Conservation (phyloP, 768 basidiomycete genomes). For the Rhodotorula babjevae region DNA sequence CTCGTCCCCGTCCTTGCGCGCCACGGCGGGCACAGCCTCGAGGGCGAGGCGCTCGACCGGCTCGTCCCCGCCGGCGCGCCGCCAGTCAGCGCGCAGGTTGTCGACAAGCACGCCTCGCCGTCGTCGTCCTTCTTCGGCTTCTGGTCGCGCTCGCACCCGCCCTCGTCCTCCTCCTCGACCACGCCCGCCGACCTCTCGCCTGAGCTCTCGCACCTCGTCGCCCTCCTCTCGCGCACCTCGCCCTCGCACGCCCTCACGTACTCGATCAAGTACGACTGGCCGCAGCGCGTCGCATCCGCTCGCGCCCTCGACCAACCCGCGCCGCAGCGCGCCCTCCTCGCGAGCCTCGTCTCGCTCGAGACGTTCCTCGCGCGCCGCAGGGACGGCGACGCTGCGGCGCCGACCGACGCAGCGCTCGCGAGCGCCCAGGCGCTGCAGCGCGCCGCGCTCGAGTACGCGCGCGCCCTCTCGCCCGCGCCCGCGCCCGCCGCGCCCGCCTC, state of each 20-base stretch:
- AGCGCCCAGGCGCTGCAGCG: slow-evolving; percentile 11
- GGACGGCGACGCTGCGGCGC: not conserved
- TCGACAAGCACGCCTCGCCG: slow-evolving; percentile 18
- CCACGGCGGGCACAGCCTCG: not conserved
- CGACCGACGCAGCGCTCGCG: not conserved
- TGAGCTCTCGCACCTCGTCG: slow-evolving; percentile 2
- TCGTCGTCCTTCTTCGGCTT: slow-evolving; percentile 32
- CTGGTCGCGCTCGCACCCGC: slow-evolving; percentile 36
- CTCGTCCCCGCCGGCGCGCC: not conserved
- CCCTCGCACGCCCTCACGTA: not conserved
- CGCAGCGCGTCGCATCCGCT: slow-evolving; percentile 10
- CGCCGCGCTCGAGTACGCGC: slow-evolving; percentile 11
- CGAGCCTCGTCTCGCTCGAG: slow-evolving; percentile 33
- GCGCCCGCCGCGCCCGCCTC: not conserved
- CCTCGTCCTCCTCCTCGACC: not conserved
- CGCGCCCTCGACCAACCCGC: not conserved
- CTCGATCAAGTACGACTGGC: not conserved
- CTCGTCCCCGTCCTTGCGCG: slow-evolving; percentile 3
- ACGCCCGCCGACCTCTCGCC: not conserved
- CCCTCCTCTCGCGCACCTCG: not conserved
- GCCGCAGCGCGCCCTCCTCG: slow-evolving; percentile 27
- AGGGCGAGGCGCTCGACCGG: slow-evolving; percentile 8
- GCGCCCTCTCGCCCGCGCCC: not conserved
- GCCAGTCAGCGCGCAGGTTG: not conserved
- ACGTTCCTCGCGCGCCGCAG: slow-evolving; percentile 30